Percentiles rank a stretch among this genome's conserved stretches.
These are phyloP conservation scores for Blastocystis sp. DNA, from an alignment of 352 stramenopile species.

Conservation along the genomic window DNA sequence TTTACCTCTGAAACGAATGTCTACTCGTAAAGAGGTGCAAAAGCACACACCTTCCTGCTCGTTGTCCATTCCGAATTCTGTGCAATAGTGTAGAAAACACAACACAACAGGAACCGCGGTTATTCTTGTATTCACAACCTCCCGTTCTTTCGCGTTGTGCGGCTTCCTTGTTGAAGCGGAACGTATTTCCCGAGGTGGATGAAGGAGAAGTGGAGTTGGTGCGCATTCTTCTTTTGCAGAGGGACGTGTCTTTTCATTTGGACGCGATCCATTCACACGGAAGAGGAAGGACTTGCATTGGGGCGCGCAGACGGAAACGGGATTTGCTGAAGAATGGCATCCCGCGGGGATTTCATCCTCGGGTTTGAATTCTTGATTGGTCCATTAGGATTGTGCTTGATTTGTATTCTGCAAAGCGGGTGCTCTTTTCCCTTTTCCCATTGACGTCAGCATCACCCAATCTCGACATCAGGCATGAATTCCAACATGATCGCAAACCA, in stretches of 20 bases:
- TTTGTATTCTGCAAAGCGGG: not conserved
- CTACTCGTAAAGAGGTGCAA: not conserved
- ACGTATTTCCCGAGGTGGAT: too few species aligned
- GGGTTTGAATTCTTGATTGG: not conserved
- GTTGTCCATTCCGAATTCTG: not conserved
- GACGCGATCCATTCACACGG: too few species aligned
- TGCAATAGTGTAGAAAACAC: not conserved
- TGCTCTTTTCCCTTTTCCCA: not conserved
- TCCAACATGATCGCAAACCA: conserved; percentile 24
- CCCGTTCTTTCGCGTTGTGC: too few species aligned
- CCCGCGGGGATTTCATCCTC: not conserved
- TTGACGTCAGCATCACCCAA: not conserved
- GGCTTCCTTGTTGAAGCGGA: too few species aligned
- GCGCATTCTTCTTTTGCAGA: too few species aligned
- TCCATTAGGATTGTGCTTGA: not conserved
- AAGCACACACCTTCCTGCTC: not conserved
- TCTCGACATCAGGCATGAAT: conserved; percentile 16
- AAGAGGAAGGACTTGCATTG: too few species aligned
- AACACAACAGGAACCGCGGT: not conserved
- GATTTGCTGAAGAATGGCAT: too few species aligned
- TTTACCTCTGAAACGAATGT: not conserved
- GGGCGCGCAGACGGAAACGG: too few species aligned
- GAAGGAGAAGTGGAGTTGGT: too few species aligned
- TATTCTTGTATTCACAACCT: too few species aligned
- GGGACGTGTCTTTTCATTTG: too few species aligned